Percentiles rank a stretch among this genome's conserved stretches.
phyloP scores from a whole-genome alignment of 2,329 filamentous ascomycete genomes.

The Ceratocystis cacaofunesta region DNA sequence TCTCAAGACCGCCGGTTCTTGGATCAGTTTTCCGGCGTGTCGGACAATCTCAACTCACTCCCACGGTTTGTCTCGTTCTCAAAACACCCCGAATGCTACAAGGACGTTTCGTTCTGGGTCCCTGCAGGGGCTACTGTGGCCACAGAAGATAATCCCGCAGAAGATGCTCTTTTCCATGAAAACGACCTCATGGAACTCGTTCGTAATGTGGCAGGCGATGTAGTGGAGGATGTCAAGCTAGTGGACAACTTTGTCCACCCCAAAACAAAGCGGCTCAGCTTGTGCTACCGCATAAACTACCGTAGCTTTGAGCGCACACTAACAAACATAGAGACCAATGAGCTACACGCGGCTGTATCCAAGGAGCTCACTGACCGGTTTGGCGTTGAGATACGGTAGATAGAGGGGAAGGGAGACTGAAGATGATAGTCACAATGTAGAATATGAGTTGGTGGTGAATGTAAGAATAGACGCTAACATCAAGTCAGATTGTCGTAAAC shows the following conservation, averaged over 20 bases:
- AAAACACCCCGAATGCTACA: conserved; percentile 75
- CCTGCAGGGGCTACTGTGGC: conserved; percentile 21
- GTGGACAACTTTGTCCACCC: conserved; percentile 83
- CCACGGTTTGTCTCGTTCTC: conserved; percentile 72
- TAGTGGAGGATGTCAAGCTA: conserved; percentile 73
- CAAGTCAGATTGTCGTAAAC: not conserved
- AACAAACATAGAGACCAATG: conserved; percentile 67
- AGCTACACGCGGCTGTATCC: conserved; percentile 55
- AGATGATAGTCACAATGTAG: conserved; percentile 18
- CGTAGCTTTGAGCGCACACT: conserved; percentile 81
- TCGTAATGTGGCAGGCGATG: conserved; percentile 63
- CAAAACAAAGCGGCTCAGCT: conserved; percentile 64
- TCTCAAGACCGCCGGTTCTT: conserved; percentile 72
- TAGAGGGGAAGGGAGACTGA: conserved; percentile 18
- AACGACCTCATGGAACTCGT: conserved; percentile 97
- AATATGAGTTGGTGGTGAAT: not conserved
- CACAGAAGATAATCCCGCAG: conserved; percentile 28
- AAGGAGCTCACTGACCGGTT: conserved; percentile 51
- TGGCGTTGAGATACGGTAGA: conserved; percentile 57
- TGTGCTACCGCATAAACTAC: conserved; percentile 91
- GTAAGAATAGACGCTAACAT: not conserved
- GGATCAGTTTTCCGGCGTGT: conserved; percentile 60
- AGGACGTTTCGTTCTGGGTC: conserved; percentile 93
- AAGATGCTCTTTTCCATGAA: conserved; percentile 56
- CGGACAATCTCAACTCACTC: conserved; percentile 33